Evolutionary conservation across 2,329 filamentous ascomycete species (phyloP), one percentile per base, ranked within the genome.

Genomic region (Aspergillus sp.): DNA sequence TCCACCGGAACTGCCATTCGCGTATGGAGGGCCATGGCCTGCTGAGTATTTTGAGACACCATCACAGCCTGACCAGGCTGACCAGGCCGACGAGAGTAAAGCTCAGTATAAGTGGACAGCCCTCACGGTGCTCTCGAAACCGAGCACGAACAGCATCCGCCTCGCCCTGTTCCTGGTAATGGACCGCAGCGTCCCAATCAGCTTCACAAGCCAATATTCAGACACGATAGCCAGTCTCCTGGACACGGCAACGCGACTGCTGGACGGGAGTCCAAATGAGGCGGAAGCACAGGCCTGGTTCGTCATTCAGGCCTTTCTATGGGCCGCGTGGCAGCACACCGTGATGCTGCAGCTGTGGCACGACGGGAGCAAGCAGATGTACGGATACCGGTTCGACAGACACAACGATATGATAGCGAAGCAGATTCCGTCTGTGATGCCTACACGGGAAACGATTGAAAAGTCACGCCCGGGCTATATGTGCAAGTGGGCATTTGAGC

Each of bases 401-500:
- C 45, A 47, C 33, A 47, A 47, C 27, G 8, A 8, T 12, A 7
- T 33, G 4, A 33, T 47, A 31, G 31, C 44, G 8, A 15, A 17
- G 14, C 25, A 47, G 45, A 35, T 47, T 11, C 45, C 45, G 1
- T 31, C 45, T 2, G 14, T 47, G 6, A 47, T 60, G 58, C 58
- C 55, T 9, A 8, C 39, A 11, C 55, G 44, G 8, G 39, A 53
- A 12, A 40, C 7, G 1, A n/a, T 56, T 6, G 53, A 45, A 23
- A 3, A 15, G 11, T 7, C 12, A 3, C 17, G 56, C 37, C 55
- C 62, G 11, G 33, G 43, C 1, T 63, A 60, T 56, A 59, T 64
- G 61, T 65, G 63, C 23, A 58, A 56, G 31, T 63, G 60, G 63
- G 63, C 63, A 6, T 64, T 64, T 62, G 60, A 65, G 52, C 60